Evolutionary conservation across 2,329 filamentous ascomycete species (phyloP).

Genomic region (Aspergillus pseudotamarii): DNA sequence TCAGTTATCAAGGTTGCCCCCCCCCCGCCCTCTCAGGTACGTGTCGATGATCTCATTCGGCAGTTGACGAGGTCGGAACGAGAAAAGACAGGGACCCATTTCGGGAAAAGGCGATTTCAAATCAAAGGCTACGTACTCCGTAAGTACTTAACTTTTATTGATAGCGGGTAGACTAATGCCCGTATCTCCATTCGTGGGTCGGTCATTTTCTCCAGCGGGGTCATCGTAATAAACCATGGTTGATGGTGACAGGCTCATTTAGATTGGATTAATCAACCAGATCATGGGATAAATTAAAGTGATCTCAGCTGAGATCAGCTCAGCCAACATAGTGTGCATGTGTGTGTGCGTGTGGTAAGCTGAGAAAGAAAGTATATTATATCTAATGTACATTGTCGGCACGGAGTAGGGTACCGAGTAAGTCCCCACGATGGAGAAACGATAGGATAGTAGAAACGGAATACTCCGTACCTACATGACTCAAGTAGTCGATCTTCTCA

Average conservation of each 20-base stretch:
- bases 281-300: background rate
- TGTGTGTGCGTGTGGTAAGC: background rate
- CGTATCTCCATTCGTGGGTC: background rate
- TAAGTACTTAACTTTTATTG: background rate
- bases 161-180: background rate
- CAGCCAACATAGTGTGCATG: background rate
- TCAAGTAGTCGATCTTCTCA: background rate
- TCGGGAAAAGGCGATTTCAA: background rate
- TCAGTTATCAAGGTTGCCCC: background rate
- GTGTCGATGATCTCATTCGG: background rate
- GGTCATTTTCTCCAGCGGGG: background rate
- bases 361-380: background rate
- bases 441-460: too few relatives aligned
- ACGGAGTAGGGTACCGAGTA: background rate
- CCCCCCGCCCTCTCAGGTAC: too few relatives aligned
- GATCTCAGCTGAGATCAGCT: slow-evolving; percentile 6
- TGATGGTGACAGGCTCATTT: background rate
- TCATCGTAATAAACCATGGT: background rate
- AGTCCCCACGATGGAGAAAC: background rate
- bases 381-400: background rate
- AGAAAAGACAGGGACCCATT: background rate
- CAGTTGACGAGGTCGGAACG: background rate
- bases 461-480: background rate
- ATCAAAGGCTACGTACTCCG: too few relatives aligned
- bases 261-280: background rate